Conservation (phyloP, 2,329 filamentous ascomycete genomes). For the Monosporascus ibericus region DNA sequence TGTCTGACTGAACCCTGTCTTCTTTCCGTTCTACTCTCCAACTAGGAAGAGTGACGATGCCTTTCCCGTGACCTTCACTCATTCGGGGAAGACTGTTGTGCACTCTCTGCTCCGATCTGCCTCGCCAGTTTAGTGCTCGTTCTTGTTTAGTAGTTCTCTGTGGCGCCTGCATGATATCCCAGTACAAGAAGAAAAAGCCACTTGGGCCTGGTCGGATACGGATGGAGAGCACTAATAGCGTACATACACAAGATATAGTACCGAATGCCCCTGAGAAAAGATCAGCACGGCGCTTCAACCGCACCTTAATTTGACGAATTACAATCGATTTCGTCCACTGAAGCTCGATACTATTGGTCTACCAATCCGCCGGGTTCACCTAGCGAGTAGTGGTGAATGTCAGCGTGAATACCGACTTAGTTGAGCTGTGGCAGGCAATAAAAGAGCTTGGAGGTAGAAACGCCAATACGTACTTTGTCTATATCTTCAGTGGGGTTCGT, state of each 20-base stretch:
- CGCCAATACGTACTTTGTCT: background rate
- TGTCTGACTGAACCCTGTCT: background rate
- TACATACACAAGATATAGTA: constrained; percentile 2
- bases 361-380: background rate
- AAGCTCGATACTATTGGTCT: background rate
- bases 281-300: background rate
- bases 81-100: constrained; percentile 7
- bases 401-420: too few species aligned
- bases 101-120: constrained; percentile 16
- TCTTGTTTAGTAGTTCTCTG: constrained; percentile 13
- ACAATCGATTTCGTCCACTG: background rate
- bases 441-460: background rate
- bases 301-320: background rate
- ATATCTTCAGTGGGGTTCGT: background rate
- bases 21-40: background rate
- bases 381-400: background rate
- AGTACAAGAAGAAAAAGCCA: constrained; percentile 17
- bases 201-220: constrained; percentile 23
- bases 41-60: background rate
- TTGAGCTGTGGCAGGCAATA: background rate
- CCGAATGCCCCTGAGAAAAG: background rate
- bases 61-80: constrained; percentile 1
- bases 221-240: constrained; percentile 20
- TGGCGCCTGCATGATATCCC: constrained; percentile 26
- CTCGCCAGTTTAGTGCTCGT: constrained; percentile 15